Base-by-base conservation (phyloP, 2,329 filamentous ascomycete genomes). In the Diaporthe eres region DNA sequence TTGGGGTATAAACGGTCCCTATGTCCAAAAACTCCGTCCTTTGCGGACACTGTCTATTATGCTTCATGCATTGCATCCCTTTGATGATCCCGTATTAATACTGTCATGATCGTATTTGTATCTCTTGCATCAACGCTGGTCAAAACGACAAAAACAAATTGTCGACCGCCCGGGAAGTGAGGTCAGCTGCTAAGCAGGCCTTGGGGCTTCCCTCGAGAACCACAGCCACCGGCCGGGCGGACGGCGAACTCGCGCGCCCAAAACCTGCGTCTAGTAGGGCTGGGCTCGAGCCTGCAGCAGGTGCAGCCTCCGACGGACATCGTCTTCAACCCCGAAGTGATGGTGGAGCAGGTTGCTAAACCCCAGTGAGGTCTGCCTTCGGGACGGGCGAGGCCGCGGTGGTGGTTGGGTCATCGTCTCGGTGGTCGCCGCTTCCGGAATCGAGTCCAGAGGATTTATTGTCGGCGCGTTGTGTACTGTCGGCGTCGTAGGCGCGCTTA, bases 401-500 rank as follows among this genome's bases (percentile, higher is more conserved):
- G 75, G 74, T 13, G 72, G 77, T 76, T 22, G 75, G 55, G n/a
- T 74, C 51, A 25, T 71, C 61, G 47, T 75, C 71, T 51, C 79
- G 63, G 72, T 81, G 78, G n/a, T 79, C 61, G 19, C 78, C 15
- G 79, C 76, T 65, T 84, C 83, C 2, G 78, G 76, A 22, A 84
- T 84, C 55, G 80, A 79, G 8, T 80, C 81, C 25, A 84, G 78
- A 1, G 76, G 78, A 51, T 82, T 78, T 25, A 73, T 63, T 12
- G 85, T 83, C 31, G 83, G 80, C 13, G 81, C 76, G 78, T 86
- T 84, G 5, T 79, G 80, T 28, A 83, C 83, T 1, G 85, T 85
- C 2, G 88, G 87, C 17, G 89, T 88, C 28, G 82, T 82, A 8
- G 91, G 90, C 39, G 87, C 87, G 79, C 87, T 90, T 58, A 90